These are phyloP conservation scores for Knoxia roxburghii DNA, from an alignment of 257 asterid genomes.

Conservation along the genomic window DNA sequence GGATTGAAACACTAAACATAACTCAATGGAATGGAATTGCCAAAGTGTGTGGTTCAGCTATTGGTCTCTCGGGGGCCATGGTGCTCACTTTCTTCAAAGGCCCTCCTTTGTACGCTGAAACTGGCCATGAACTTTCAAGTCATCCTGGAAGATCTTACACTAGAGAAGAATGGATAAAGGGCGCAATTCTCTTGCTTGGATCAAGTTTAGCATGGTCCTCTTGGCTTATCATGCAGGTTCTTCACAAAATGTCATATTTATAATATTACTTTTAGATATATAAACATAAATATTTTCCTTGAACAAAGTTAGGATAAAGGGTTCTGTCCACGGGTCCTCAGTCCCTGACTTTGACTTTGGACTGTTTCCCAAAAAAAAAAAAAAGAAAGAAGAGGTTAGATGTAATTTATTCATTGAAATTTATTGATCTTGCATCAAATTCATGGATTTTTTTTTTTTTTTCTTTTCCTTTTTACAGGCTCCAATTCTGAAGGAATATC, in stretches of 20 bases:
- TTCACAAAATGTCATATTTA: background rate
- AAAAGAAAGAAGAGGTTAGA: too few species aligned
- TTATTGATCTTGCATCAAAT: too few species aligned
- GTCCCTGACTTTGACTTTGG: too few species aligned
- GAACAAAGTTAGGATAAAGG: too few species aligned
- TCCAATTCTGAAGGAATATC: slow-evolving; percentile 24
- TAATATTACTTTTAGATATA: too few species aligned
- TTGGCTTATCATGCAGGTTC: slow-evolving; percentile 43
- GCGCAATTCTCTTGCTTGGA: slow-evolving; percentile 44
- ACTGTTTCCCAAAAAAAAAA: too few species aligned
- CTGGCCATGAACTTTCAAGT: slow-evolving; percentile 13
- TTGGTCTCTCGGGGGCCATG: slow-evolving; percentile 47
- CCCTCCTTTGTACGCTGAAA: slow-evolving; percentile 31
- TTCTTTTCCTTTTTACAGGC: slow-evolving; percentile 11
- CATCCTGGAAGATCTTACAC: slow-evolving; percentile 13
- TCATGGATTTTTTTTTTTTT: background rate
- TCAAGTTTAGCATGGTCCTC: slow-evolving; percentile 40
- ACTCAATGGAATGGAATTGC: slow-evolving; percentile 46
- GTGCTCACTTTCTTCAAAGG: slow-evolving; percentile 55
- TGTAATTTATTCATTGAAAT: too few species aligned
- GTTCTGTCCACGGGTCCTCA: too few species aligned
- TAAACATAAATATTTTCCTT: too few species aligned
- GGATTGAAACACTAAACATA: slow-evolving; percentile 44
- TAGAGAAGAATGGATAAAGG: slow-evolving; percentile 55
- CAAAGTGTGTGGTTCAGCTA: slow-evolving; percentile 41